Conservation (phyloP, 2,329 filamentous ascomycete genomes). For the Dactylellina leptospora region DNA sequence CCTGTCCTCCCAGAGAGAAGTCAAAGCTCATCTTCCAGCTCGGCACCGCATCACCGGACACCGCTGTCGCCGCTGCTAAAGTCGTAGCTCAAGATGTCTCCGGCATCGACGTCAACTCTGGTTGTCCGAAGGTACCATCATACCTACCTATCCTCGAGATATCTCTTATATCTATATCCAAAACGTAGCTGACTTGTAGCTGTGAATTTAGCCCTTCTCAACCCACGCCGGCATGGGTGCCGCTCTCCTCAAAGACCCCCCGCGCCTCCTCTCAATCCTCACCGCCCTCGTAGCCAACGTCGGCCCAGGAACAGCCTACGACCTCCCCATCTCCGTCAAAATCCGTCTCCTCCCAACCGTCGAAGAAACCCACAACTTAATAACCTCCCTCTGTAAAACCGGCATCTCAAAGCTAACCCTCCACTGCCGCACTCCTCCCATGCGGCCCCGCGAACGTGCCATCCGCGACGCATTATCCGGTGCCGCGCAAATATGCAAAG, state of each 20-base stretch:
- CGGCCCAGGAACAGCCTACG: constrained; percentile 62
- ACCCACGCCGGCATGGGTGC: constrained; percentile 95
- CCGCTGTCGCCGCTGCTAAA: constrained; percentile 83
- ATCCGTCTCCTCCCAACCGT: constrained; percentile 85
- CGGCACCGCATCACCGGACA: constrained; percentile 82
- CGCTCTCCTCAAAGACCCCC: constrained; percentile 83
- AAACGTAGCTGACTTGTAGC: background rate
- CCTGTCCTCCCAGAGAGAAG: constrained; percentile 80
- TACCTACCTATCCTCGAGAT: too few species aligned
- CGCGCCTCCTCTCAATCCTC: constrained; percentile 82
- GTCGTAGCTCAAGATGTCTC: constrained; percentile 86
- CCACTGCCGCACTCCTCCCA: constrained; percentile 94
- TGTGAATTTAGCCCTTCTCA: constrained; percentile 73
- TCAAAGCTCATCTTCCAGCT: constrained; percentile 86
- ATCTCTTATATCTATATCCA: background rate
- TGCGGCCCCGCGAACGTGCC: constrained; percentile 88
- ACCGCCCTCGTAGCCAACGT: constrained; percentile 83
- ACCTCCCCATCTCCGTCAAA: constrained; percentile 80
- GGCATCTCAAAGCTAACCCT: constrained; percentile 92
- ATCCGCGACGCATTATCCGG: constrained; percentile 86
- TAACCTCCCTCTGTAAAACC: constrained; percentile 79
- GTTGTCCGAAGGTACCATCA: constrained; percentile 77
- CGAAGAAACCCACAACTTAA: constrained; percentile 78
- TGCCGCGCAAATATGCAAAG: constrained; percentile 80
- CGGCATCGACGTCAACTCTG: constrained; percentile 96